phyloP scores from a whole-genome alignment of 2,329 filamentous ascomycete genomes.

The Geoglossum cookeanum region DNA sequence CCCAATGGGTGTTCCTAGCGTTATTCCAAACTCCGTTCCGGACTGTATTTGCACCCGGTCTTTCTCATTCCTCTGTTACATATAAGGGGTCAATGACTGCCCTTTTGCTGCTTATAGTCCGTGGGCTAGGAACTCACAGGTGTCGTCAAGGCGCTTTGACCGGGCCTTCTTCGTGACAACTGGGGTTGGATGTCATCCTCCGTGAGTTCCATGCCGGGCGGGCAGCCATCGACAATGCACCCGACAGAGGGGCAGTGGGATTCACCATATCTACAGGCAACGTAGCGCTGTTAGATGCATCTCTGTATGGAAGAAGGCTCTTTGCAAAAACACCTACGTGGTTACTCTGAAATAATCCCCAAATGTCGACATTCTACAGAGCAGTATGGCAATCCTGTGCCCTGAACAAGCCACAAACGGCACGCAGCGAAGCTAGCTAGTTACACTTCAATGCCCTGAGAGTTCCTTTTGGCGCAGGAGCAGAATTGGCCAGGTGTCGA shows the following conservation, averaged over 20 bases:
- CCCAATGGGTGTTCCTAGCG: constrained; percentile 76
- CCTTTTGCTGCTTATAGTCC: not conserved
- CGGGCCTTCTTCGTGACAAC: constrained; percentile 75
- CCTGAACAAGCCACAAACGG: not conserved
- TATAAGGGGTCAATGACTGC: not conserved
- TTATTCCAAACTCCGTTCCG: constrained; percentile 76
- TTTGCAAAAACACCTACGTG: constrained; percentile 36
- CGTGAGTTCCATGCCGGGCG: constrained; percentile 68
- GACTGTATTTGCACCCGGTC: constrained; percentile 85
- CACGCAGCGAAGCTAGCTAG: not conserved
- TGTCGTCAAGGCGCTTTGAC: constrained; percentile 77
- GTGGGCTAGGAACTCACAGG: constrained; percentile 24
- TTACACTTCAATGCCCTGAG: not conserved
- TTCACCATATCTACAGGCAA: constrained; percentile 45
- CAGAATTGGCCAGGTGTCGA: not conserved
- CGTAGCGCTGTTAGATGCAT: not conserved
- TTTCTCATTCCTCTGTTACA: constrained; percentile 57
- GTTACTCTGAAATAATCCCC: constrained; percentile 66
- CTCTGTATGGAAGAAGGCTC: not conserved
- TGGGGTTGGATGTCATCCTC: constrained; percentile 86
- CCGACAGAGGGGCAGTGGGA: constrained; percentile 86
- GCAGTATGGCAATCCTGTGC: not conserved
- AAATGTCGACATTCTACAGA: constrained; percentile 61
- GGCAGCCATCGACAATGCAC: constrained; percentile 85
- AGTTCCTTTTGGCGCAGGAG: not conserved